Conservation (phyloP, 768 basidiomycete genomes). For the Lactarius sanguifluus region DNA sequence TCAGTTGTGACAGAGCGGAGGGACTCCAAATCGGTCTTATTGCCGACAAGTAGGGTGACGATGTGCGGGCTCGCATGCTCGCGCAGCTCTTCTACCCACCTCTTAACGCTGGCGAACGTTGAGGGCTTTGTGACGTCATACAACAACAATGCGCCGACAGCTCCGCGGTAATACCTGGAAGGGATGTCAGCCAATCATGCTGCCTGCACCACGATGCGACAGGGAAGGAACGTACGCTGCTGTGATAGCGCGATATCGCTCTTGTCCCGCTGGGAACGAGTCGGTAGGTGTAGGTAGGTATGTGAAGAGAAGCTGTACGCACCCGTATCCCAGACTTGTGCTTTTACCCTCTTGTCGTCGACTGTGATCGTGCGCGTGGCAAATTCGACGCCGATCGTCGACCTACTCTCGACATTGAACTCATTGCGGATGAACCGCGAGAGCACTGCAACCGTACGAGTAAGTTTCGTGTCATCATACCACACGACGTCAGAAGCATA, state of each 20-base stretch:
- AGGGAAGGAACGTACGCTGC: slow-evolving; percentile 65
- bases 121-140: slow-evolving; percentile 94
- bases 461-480: slow-evolving; percentile 9
- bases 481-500: slow-evolving; percentile 39
- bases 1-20: slow-evolving; percentile 94
- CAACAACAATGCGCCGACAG: slow-evolving; percentile 87
- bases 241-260: slow-evolving; percentile 96
- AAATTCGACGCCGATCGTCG: slow-evolving; percentile 99
- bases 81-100: slow-evolving; percentile 96
- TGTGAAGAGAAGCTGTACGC: slow-evolving; percentile 34
- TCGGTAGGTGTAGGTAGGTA: slow-evolving; percentile 17
- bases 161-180: slow-evolving; percentile 92
- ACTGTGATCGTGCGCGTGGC: slow-evolving; percentile 95
- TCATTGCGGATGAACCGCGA: slow-evolving; percentile 99
- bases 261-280: slow-evolving; percentile 74
- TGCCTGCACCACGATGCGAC: not conserved
- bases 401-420: slow-evolving; percentile 98
- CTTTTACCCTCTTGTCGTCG: slow-evolving; percentile 96
- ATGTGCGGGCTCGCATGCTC: slow-evolving; percentile 94
- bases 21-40: slow-evolving; percentile 99
- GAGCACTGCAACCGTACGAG: slow-evolving; percentile 63
- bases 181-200: not conserved
- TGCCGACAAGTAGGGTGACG: slow-evolving; percentile 93
- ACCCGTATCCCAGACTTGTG: slow-evolving; percentile 99
- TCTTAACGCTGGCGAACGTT: slow-evolving; percentile 89